phyloP scores from a whole-genome alignment of 257 asterid genomes.

The Echium plantagineum region DNA sequence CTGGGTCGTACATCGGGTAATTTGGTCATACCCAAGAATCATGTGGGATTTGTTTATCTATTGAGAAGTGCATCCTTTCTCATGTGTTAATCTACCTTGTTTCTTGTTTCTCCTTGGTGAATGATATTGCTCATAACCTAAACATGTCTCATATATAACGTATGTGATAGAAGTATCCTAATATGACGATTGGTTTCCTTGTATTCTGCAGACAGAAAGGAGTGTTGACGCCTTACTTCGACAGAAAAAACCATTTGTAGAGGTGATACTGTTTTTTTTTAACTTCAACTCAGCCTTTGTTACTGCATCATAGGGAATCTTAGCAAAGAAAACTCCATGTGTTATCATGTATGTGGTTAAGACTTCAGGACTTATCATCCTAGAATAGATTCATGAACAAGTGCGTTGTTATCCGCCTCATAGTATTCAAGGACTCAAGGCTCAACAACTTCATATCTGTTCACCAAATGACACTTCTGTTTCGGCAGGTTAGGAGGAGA shows the following conservation, averaged over 20 bases:
- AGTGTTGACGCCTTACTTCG: constrained; percentile 59
- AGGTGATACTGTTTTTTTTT: constrained; percentile 31
- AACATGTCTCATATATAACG: no score
- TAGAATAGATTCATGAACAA: no score
- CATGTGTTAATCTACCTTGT: no score
- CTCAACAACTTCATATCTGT: constrained; percentile 1
- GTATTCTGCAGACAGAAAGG: constrained; percentile 37
- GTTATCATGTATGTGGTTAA: neutral
- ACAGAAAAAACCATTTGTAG: constrained; percentile 54
- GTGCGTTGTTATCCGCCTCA: no score
- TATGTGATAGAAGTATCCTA: neutral
- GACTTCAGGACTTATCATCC: no score
- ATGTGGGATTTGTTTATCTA: neutral
- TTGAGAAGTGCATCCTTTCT: neutral
- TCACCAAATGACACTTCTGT: neutral
- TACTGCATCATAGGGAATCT: constrained; percentile 4
- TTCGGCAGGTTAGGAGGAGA: constrained; percentile 48
- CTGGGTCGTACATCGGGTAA: constrained; percentile 71
- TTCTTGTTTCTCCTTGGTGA: no score
- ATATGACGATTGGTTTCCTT: neutral
- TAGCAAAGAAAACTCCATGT: neutral
- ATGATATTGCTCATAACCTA: no score
- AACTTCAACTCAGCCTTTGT: constrained; percentile 1
- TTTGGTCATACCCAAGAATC: constrained; percentile 10
- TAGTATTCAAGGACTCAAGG: neutral